A percentile compares a stretch with the other conserved stretches of the same genome.
Conservation (phyloP, 2,329 filamentous ascomycete genomes). For the Zelopaecilomyces penicillatus region DNA sequence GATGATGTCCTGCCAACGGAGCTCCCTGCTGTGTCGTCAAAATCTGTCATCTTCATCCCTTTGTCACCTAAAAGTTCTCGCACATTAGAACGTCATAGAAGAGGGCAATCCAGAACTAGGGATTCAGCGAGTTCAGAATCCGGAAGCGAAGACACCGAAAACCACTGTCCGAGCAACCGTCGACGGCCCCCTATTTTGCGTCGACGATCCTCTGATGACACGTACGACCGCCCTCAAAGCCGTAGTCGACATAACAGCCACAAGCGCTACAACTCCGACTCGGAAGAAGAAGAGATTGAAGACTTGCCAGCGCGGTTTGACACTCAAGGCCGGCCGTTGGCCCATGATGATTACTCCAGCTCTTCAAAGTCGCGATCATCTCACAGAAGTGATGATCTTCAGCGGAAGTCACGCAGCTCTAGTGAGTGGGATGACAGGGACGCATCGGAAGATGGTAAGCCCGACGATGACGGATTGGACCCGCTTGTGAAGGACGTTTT, state of each 20-base stretch:
- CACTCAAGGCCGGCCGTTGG: conserved; percentile 31
- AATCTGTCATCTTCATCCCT: conserved; percentile 40
- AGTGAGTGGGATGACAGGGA: conserved; percentile 31
- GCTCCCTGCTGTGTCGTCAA: conserved; percentile 12
- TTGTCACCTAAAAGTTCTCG: conserved; percentile 41
- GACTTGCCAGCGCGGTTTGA: conserved; percentile 41
- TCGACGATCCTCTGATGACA: conserved; percentile 26
- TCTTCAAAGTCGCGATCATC: conserved; percentile 19
- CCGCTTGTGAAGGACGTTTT: conserved; percentile 21
- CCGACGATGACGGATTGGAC: conserved; percentile 33
- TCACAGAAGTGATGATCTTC: conserved; percentile 34
- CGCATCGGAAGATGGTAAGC: conserved; percentile 37
- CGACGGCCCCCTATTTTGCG: conserved; percentile 12
- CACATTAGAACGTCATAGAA: conserved; percentile 35
- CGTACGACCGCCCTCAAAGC: conserved; percentile 21
- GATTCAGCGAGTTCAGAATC: conserved; percentile 12
- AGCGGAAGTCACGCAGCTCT: conserved; percentile 23
- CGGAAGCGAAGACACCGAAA: conserved; percentile 10
- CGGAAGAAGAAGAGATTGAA: conserved; percentile 31
- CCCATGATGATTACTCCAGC: conserved; percentile 9
- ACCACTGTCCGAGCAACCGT: conserved; percentile 12
- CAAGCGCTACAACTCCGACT: conserved; percentile 12
- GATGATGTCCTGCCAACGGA: conserved; percentile 2
- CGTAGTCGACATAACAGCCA: conserved; percentile 13
- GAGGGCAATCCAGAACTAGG: conserved; percentile 22